These are phyloP conservation scores for Tremellales sp. DNA, from an alignment of 1,284 basidiomycete species.

Conservation along the genomic window DNA sequence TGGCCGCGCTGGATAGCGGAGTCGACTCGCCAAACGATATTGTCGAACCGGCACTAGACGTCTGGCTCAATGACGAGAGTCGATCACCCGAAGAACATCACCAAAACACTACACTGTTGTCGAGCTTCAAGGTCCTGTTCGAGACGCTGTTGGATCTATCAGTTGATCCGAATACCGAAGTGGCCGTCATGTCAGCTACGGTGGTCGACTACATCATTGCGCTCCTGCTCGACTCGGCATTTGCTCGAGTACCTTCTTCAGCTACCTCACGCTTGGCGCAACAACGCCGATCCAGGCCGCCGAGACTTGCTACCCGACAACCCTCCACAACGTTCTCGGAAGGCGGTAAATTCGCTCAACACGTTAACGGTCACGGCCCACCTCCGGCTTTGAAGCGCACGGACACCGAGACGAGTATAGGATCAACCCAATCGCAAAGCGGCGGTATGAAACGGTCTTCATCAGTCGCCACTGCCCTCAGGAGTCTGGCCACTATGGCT, in stretches of 20 bases:
- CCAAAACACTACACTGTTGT: conserved; percentile 76
- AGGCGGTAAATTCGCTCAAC: conserved; percentile 1
- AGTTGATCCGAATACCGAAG: conserved; percentile 88
- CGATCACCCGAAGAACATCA: conserved; percentile 61
- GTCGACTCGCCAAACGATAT: conserved; percentile 37
- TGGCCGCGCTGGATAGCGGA: conserved; percentile 53
- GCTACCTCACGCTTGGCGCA: conserved; percentile 54
- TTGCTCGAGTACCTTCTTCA: conserved; percentile 65
- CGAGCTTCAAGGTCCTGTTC: conserved; percentile 90
- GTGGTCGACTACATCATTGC: conserved; percentile 91
- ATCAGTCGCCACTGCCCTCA: conserved; percentile 79
- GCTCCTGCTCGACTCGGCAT: conserved; percentile 79
- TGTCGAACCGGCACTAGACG: conserved; percentile 64
- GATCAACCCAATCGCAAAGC: conserved; percentile 4
- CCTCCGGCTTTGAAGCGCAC: conserved; percentile 13
- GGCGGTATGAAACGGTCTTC: conserved; percentile 68
- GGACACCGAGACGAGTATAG: conserved; percentile 14
- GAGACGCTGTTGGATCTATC: conserved; percentile 85
- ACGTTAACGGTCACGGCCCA: neutral
- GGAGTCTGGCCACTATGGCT: conserved; percentile 60
- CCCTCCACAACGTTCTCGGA: conserved; percentile 12
- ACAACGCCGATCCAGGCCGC: conserved; percentile 8
- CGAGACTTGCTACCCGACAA: conserved; percentile 5
- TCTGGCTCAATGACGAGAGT: conserved; percentile 59
- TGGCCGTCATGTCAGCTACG: conserved; percentile 82